A percentile compares a stretch with the other conserved stretches of the same genome.
Conservation (phyloP, 805 yeast species). For the Saccharomycopsis vini region DNA sequence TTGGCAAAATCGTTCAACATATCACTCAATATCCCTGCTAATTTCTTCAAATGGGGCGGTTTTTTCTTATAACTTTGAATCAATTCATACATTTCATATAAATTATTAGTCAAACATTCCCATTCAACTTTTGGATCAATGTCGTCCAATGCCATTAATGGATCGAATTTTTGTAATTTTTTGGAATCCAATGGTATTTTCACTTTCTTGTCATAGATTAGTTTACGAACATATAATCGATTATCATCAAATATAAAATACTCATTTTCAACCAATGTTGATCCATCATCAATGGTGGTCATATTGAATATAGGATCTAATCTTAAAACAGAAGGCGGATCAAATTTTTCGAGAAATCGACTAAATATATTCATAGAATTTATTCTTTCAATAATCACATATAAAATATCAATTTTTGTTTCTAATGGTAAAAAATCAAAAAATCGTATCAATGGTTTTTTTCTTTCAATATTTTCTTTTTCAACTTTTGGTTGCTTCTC, state of each 20-base stretch:
- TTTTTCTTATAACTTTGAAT: constrained; percentile 25
- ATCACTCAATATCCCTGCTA: constrained; percentile 26
- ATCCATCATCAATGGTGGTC: no score
- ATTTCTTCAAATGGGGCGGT: constrained; percentile 22
- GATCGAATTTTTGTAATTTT: constrained; percentile 23
- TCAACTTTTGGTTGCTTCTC: background rate
- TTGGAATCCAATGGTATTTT: constrained; percentile 29
- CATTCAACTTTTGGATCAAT: constrained; percentile 33
- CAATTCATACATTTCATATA: constrained; percentile 34
- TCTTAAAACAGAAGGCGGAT: constrained; percentile 25
- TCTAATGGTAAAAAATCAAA: constrained; percentile 34
- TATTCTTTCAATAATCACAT: constrained; percentile 34
- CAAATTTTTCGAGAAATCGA: constrained; percentile 36
- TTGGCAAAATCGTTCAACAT: constrained; percentile 29
- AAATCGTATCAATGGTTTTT: constrained; percentile 4
- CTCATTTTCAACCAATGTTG: constrained; percentile 24
- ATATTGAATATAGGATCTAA: constrained; percentile 27
- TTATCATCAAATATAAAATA: constrained; percentile 39
- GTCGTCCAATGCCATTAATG: constrained; percentile 23
- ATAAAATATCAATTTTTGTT: constrained; percentile 43
- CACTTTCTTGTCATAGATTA: constrained; percentile 25
- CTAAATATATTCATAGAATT: constrained; percentile 39
- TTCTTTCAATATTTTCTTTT: background rate
- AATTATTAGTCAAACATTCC: constrained; percentile 35
- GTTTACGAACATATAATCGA: constrained; percentile 37